Conservation (phyloP, 2,329 filamentous ascomycete species). For the Sordariomycetes sp. region DNA sequence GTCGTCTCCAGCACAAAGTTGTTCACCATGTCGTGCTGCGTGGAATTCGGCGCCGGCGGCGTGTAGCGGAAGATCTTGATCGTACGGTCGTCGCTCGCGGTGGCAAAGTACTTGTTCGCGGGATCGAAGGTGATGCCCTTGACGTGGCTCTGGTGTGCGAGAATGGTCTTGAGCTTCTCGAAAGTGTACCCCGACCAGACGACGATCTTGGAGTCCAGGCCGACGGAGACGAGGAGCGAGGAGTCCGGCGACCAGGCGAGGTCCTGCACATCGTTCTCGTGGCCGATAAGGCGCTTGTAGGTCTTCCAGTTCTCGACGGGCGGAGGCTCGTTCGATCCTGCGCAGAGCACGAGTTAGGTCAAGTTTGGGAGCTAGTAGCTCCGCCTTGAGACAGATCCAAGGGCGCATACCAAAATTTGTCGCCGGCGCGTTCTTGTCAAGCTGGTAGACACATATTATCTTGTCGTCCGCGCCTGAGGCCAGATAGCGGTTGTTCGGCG, state of each 20-base stretch:
- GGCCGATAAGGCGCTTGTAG: conserved; percentile 81
- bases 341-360: not conserved
- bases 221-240: conserved; percentile 90
- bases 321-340: conserved; percentile 76
- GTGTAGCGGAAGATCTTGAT: conserved; percentile 97
- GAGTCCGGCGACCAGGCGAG: conserved; percentile 95
- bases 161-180: conserved; percentile 90
- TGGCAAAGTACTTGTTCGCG: conserved; percentile 98
- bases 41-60: conserved; percentile 80
- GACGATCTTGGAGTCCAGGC: conserved; percentile 93
- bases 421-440: conserved; percentile 72
- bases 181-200: conserved; percentile 98
- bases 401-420: conserved; percentile 60
- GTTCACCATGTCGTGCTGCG: conserved; percentile 88
- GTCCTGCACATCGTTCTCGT: conserved; percentile 98
- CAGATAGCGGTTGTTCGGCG: conserved; percentile 86
- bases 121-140: conserved; percentile 98
- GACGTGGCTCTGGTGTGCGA: conserved; percentile 92
- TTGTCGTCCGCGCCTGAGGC: conserved; percentile 98
- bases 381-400: too few relatives aligned
- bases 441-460: conserved; percentile 92
- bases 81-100: conserved; percentile 89
- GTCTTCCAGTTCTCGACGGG: conserved; percentile 98
- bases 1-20: conserved; percentile 95
- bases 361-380: not conserved